phyloP scores from a whole-genome alignment of 139 green algal species.

The Astrephomene gubernaculifera region DNA sequence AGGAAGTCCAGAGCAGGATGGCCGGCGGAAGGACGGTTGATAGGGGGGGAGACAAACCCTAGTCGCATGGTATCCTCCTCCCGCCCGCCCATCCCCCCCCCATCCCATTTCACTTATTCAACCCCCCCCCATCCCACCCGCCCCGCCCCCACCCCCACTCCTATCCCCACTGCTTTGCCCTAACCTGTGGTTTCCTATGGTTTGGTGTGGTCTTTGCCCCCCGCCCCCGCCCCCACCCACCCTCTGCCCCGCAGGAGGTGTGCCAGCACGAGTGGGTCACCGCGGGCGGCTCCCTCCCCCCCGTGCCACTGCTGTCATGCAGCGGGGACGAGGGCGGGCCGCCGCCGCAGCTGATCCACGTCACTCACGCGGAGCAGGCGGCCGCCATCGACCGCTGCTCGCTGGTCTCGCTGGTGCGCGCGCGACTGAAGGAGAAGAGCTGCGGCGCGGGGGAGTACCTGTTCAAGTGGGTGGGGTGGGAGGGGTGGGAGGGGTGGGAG shows the following conservation, averaged over 20 bases:
- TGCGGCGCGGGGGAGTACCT: conserved; percentile 56
- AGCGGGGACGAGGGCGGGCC: neutral
- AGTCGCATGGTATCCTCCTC: no score
- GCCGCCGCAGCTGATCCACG: conserved; percentile 1
- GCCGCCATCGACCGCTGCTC: conserved; percentile 60
- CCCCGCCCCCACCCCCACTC: neutral
- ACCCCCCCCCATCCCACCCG: neutral
- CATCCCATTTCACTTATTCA: no score
- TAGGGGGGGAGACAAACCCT: no score
- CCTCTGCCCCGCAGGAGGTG: conserved; percentile 22
- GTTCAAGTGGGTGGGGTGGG: conserved; percentile 62
- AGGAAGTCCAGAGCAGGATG: no score
- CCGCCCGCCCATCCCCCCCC: no score
- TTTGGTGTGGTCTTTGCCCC: no score
- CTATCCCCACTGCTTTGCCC: neutral
- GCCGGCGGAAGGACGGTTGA: no score
- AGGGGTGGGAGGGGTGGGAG: no score
- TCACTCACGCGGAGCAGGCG: conserved; percentile 38
- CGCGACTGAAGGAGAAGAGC: conserved; percentile 63
- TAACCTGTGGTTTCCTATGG: no score
- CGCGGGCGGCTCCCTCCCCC: conserved; percentile 33
- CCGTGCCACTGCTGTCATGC: neutral
- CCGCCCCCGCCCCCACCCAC: neutral
- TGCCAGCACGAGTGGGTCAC: conserved; percentile 55
- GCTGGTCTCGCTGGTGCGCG: conserved; percentile 60